These are phyloP conservation scores for Claviceps pazoutovae DNA, from an alignment of 2,329 filamentous ascomycete genomes.

Conservation along the genomic window DNA sequence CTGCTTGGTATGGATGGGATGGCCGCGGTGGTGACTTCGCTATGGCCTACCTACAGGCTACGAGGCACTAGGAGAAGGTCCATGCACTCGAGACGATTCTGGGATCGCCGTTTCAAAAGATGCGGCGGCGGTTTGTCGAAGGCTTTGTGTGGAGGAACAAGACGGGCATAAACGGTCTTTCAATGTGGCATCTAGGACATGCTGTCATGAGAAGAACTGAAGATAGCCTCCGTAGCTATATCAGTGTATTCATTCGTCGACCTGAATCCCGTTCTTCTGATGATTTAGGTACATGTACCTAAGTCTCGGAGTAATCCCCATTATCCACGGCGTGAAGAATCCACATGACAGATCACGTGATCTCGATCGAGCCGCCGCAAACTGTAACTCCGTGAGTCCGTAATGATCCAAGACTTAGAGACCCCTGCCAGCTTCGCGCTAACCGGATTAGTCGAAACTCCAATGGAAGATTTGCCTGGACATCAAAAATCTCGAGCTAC, in stretches of 20 bases:
- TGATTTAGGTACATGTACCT: too few species aligned
- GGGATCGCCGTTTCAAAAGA: slow-evolving; percentile 8
- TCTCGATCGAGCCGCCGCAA: too few species aligned
- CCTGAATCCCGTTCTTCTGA: too few species aligned
- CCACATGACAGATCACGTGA: neutral
- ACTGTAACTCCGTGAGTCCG: too few species aligned
- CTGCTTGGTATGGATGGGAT: neutral
- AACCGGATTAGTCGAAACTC: slow-evolving; percentile 4
- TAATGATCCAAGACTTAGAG: too few species aligned
- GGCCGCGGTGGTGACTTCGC: neutral
- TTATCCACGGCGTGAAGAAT: neutral
- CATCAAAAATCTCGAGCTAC: slow-evolving; percentile 19
- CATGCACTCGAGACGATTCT: slow-evolving; percentile 6
- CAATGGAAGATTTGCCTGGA: slow-evolving; percentile 5
- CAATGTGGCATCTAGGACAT: neutral
- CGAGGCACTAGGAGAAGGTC: neutral
- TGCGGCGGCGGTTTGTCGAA: neutral
- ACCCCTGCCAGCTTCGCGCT: neutral
- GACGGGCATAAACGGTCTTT: neutral
- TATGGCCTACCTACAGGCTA: neutral
- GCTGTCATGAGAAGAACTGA: too few species aligned
- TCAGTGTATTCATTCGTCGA: too few species aligned
- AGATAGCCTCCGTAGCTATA: too few species aligned
- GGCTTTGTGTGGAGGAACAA: neutral
- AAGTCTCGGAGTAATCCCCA: too few species aligned